Conservation (phyloP, 2,329 filamentous ascomycete genomes). For the Neopestalotiopsis sp. region DNA sequence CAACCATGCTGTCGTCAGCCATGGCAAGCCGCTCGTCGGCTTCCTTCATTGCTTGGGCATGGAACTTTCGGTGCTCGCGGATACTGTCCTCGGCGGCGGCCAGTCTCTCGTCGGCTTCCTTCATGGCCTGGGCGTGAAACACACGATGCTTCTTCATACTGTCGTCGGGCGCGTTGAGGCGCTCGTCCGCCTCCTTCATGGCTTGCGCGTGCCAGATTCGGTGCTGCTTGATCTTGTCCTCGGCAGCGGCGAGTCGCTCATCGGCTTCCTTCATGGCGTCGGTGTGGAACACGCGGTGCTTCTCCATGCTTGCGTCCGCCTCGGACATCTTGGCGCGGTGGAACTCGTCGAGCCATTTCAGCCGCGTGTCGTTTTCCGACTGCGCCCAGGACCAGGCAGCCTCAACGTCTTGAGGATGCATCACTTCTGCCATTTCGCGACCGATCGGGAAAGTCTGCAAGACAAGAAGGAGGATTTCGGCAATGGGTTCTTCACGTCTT, state of each 20-base stretch:
- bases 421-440: not conserved
- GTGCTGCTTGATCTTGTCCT: constrained; percentile 11
- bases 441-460: not conserved
- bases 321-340: constrained; percentile 12
- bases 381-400: not conserved
- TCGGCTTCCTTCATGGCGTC: constrained; percentile 19
- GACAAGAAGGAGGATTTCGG: too few relatives aligned
- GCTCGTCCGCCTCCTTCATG: constrained; percentile 18
- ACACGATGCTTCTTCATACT: constrained; percentile 10
- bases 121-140: constrained; percentile 12
- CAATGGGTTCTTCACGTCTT: too few relatives aligned
- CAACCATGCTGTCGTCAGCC: constrained; percentile 9
- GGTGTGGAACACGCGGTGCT: constrained; percentile 9
- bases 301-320: constrained; percentile 7
- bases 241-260: not conserved
- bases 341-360: constrained; percentile 7
- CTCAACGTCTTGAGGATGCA: not conserved
- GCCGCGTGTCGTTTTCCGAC: constrained; percentile 6
- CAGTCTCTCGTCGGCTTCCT: constrained; percentile 13
- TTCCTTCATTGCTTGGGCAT: constrained; percentile 16
- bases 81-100: not conserved
- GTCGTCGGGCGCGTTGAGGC: constrained; percentile 9
- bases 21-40: constrained; percentile 10
- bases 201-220: constrained; percentile 11
- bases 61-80: constrained; percentile 8